Evolutionary conservation across 805 yeast species (phyloP).

Genomic region (Kodamaea nitidulidarum): DNA sequence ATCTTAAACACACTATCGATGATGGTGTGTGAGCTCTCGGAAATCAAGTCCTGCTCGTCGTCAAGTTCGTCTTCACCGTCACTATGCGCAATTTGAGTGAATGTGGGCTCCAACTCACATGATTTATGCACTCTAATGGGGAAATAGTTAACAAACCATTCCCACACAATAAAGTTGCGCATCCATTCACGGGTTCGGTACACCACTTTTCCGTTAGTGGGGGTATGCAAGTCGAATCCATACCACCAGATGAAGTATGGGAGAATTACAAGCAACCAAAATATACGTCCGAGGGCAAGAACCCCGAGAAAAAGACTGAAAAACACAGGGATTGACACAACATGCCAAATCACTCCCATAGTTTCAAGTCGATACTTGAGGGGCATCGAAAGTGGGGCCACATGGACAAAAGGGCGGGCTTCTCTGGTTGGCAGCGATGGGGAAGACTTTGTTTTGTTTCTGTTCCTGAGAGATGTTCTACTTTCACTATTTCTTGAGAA

Average conservation of each 20-base stretch:
- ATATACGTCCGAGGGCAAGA: conserved; percentile 46
- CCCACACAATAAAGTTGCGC: conserved; percentile 60
- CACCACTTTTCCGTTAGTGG: conserved; percentile 67
- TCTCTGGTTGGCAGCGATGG: no score
- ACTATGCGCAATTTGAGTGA: conserved; percentile 35
- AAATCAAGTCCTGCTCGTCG: conserved; percentile 42
- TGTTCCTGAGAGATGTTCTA: no score
- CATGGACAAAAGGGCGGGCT: conserved; percentile 19
- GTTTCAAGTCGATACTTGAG: conserved; percentile 59
- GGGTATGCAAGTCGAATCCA: conserved; percentile 60
- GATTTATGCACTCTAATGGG: conserved; percentile 74
- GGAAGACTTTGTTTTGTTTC: no score
- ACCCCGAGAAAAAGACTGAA: conserved; percentile 50
- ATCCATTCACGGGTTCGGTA: conserved; percentile 54
- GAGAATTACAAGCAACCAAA: conserved; percentile 63
- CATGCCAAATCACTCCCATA: conserved; percentile 66
- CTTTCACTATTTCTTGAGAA: no score
- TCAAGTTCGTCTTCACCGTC: conserved; percentile 23
- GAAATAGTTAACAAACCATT: conserved; percentile 69
- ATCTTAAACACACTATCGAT: conserved; percentile 34
- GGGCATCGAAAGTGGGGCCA: conserved; percentile 59
- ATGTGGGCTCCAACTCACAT: conserved; percentile 69
- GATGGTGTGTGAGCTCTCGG: conserved; percentile 33
- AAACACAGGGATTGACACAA: conserved; percentile 61
- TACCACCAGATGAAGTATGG: conserved; percentile 58